Evolutionary conservation across 208 protist species (phyloP), one percentile per base, ranked within the genome.

Genomic region (Trypanosoma theileri): DNA sequence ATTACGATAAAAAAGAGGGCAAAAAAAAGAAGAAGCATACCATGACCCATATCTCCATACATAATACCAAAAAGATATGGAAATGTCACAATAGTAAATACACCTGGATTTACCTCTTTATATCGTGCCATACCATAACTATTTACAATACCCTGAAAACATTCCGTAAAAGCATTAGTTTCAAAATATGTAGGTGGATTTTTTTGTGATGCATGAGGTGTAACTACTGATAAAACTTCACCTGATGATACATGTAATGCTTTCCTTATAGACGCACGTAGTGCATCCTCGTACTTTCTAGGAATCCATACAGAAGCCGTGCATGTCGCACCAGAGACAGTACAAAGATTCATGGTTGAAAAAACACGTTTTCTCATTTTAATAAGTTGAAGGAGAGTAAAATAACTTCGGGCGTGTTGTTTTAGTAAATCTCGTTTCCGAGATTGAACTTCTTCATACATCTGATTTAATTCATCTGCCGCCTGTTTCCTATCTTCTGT

Each of bases 61-160:
- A 99, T 99, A 61, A 99, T 93, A 55, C 94, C 98, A 73, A 99
- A 99, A 1, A 99, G 76, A 81, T 99, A 99, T 19, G 99, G 99
- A 82, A 99, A 99, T 31, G 97, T 99, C 56, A 99, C 89, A 62
- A 99, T 96, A 31, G 98, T 97, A 69, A 99, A 98, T 21, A 98
- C 92, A 26, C 89, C 96, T 7, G 94, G 91, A 77, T 98, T 98
- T 31, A 98, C 72, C 62, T 98, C 94, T 63, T 95, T 89, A 77
- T 96, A 96, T 14, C 85, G 73, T 2, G 98, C 96, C 66, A 96
- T 86, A 77, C 98, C 98, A 83, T 99, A 99, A 44, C 98, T 93
- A 77, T 99, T 96, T 21, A 99, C 95, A 71, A 99, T 98, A 26
- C 71, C 59, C 83, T 99, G 98, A 79, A 99, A 99, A 8, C 80